Evolutionary conservation across 2,329 filamentous ascomycete genomes (phyloP), one percentile per base, ranked within the genome.

Genomic region (Cytospora schulzeri): DNA sequence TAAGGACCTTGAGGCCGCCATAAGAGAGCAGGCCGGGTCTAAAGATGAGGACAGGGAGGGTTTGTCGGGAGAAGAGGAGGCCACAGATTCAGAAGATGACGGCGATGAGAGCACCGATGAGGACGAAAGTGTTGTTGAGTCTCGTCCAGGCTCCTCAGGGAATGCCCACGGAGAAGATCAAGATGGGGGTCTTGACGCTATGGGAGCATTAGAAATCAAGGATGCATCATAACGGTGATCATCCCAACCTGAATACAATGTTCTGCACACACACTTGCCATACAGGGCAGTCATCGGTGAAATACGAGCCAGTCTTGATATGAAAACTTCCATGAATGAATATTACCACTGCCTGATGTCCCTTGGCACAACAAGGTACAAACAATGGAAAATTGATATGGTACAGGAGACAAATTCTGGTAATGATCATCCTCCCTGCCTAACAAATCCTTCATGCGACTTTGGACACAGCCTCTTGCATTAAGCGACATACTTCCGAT

Each of bases 1-100:
- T 19, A 96, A 95, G 76, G 95, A 99, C 70, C 80, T 99, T 19
- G 95, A 97, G 73, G 85, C 87, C 12, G 97, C 96, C 69, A 95
- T 99, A 79, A 89, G 89, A 70, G 90, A 91, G 79, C 90, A 93
- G 73, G 85, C 88, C 60, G 79, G 81, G 50, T 67, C 75, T 55
- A 74, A 79, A n/a, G 78, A 77, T 2, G 74, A 76, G 4, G 70
- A 75, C 3, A 74, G 74, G 2, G 74, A 73, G 6, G 72, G 75
- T 0, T 74, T 76, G 1, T 76, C 75, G n/a, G 72, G 74, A 22
- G 73, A 71, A 51, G 76, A 75, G 26, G 74, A 73, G 9, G 70
- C 70, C 15, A 71, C 71, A 72, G 53, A 65, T 19, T 65, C 62
- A 2, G 76, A 76, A 3, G 73, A 72, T 3, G 74, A 73, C 1